Base-by-base conservation (phyloP, 805 yeast genomes). In the Kodamaea kaohsiungensis region DNA sequence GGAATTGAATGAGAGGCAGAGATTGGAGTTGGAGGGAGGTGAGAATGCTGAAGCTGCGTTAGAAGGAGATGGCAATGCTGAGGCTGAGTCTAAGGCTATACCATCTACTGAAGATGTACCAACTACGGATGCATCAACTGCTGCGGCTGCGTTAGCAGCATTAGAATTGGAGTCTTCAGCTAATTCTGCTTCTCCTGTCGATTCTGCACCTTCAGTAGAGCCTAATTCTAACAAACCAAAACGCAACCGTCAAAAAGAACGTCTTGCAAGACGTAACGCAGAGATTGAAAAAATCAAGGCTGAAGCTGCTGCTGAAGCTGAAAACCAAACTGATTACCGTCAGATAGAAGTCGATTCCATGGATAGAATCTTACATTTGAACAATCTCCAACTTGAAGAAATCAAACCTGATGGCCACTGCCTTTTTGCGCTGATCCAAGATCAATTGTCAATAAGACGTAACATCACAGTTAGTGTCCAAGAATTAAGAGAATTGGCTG, bases 361-460 rank as follows among this genome's bases (percentile, higher is more conserved):
- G 66, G 76, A 75, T 16, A 75, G 75, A 38, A 64, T 87, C 25
- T 82, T 95, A 56, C 60, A 65, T 1, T 53, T 79, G 22, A 73
- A 79, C 33, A 71, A 77, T 3, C 71, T 90, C n/a, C 64, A 58
- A 17, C 85, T 86, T 59, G 70, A 77, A 56, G 96, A 91, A 59
- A 88, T 91, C 47, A 75, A 79, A 56, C 96, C 98, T 0, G 98
- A 93, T 68, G 99, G 98, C 0, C 93, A 93, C 68, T 95, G 99
- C 76, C 72, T 93, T 33, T 95, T 91, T 75, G 89, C 93, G 3
- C 87, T 97, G 0, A 79, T 93, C 16, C 76, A 86, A 18, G 97
- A 93, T 66, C 98, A 93, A 65, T 70, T 93, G 57, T 59, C 65
- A 47, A 43, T 43, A 10, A 80, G 96, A 18, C 89, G 82, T 30